Evolutionary conservation across 1,139 yeast species (phyloP).

Genomic region (Blastobotrys ciferrii): DNA sequence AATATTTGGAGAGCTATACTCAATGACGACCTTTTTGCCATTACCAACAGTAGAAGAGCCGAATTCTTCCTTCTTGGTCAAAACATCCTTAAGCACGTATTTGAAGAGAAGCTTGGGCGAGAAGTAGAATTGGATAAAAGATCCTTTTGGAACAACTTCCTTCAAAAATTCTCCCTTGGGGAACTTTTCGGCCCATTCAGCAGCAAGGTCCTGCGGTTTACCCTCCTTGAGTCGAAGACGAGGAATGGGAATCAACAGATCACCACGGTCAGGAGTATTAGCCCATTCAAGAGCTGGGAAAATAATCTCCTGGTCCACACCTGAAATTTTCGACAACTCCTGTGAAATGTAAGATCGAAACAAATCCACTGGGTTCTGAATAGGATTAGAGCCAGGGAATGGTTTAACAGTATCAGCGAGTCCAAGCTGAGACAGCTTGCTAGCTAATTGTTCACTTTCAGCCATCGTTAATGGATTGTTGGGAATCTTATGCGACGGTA

Average conservation of each 20-base stretch:
- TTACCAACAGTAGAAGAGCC: conserved; percentile 78
- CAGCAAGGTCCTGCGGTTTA: conserved; percentile 80
- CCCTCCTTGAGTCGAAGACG: conserved; percentile 86
- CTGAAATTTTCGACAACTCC: conserved; percentile 70
- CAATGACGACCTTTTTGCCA: conserved; percentile 73
- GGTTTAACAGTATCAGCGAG: conserved; percentile 27
- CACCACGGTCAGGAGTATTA: conserved; percentile 84
- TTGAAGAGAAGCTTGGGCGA: conserved; percentile 62
- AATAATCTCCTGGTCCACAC: conserved; percentile 66
- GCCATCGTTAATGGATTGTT: conserved; percentile 31
- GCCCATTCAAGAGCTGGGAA: conserved; percentile 91
- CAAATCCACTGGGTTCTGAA: conserved; percentile 70
- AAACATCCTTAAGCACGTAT: conserved; percentile 68
- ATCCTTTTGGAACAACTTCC: conserved; percentile 80
- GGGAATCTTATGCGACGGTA: conserved; percentile 14
- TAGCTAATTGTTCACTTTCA: conserved; percentile 29
- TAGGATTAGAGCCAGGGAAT: conserved; percentile 61
- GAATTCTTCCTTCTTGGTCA: conserved; percentile 56
- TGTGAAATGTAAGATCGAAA: conserved; percentile 86
- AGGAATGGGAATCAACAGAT: conserved; percentile 87
- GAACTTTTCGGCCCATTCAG: conserved; percentile 65
- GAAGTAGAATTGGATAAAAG: conserved; percentile 87
- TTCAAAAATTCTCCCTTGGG: conserved; percentile 58
- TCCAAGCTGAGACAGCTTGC: conserved; percentile 33
- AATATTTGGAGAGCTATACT: conserved; percentile 95